Conservation (phyloP, 192 early-diverging fungal genomes). For the Coemansia aciculifera region DNA sequence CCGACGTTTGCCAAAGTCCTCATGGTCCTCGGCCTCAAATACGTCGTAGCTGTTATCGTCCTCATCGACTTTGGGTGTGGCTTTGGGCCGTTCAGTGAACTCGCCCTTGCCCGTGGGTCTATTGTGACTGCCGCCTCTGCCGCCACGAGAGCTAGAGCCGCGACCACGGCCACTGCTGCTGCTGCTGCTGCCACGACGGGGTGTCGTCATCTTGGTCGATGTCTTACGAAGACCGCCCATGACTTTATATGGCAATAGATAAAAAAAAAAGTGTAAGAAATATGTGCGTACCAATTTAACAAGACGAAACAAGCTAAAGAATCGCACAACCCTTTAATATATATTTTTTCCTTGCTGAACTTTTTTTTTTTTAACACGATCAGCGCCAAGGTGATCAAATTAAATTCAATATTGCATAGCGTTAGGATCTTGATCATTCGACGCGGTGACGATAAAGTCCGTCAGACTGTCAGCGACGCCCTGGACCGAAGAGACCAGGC, state of each 20-base stretch:
- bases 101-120: conserved; percentile 2
- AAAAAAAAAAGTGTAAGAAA: not conserved
- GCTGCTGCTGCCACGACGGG: conserved; percentile 13
- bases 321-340: not conserved
- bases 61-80: not conserved
- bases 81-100: conserved; percentile 1
- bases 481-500: conserved; percentile 18
- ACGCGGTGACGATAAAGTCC: conserved; percentile 32
- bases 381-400: not conserved
- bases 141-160: conserved; percentile 1
- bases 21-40: conserved; percentile 17
- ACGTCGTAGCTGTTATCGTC: conserved; percentile 18
- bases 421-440: not conserved
- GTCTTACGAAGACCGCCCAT: conserved; percentile 30
- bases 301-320: not conserved
- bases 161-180: not conserved
- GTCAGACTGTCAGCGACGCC: conserved; percentile 19
- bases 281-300: not conserved
- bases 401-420: conserved; percentile 13
- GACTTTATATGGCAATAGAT: not conserved
- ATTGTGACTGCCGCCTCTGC: not conserved
- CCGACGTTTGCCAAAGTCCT: conserved; percentile 17
- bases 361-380: conserved; percentile 7
- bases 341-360: not conserved
- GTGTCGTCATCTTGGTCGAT: conserved; percentile 13